These are phyloP conservation scores for Saccharomycopsis babjevae DNA, from an alignment of 805 yeast genomes.

Conservation along the genomic window DNA sequence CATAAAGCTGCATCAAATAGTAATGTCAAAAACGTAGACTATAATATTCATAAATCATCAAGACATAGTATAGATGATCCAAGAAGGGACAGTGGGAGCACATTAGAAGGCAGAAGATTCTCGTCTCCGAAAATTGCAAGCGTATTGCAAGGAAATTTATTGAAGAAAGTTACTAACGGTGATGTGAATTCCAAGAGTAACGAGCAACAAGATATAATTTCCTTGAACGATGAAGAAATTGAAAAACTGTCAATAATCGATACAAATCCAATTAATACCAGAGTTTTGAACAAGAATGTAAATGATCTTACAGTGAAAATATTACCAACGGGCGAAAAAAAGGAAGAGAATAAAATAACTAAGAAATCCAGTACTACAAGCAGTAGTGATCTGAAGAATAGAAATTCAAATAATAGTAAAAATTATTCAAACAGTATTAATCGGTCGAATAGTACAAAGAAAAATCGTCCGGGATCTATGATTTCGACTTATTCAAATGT, in stretches of 20 bases:
- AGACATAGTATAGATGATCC: background rate
- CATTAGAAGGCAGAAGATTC: background rate
- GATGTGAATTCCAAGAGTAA: background rate
- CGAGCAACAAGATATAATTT: background rate
- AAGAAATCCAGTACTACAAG: background rate
- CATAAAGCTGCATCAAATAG: constrained; percentile 5
- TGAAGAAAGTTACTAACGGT: background rate
- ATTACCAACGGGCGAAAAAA: background rate
- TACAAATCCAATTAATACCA: background rate
- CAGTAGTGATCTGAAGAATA: background rate
- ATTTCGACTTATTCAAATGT: constrained; percentile 13
- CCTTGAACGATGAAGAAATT: background rate
- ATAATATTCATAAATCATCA: background rate
- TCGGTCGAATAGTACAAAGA: background rate
- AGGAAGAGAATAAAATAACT: background rate
- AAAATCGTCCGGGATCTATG: constrained; percentile 12
- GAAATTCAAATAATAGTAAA: background rate
- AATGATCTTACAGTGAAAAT: constrained; percentile 4
- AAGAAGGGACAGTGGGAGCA: background rate
- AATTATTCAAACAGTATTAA: background rate
- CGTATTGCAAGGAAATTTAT: background rate
- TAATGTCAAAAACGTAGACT: background rate
- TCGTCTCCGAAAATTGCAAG: background rate
- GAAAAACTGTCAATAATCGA: background rate
- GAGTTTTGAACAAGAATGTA: background rate